Evolutionary conservation across 495 filamentous ascomycete species (phyloP).

Genomic region (Penicillium chermesinum): DNA sequence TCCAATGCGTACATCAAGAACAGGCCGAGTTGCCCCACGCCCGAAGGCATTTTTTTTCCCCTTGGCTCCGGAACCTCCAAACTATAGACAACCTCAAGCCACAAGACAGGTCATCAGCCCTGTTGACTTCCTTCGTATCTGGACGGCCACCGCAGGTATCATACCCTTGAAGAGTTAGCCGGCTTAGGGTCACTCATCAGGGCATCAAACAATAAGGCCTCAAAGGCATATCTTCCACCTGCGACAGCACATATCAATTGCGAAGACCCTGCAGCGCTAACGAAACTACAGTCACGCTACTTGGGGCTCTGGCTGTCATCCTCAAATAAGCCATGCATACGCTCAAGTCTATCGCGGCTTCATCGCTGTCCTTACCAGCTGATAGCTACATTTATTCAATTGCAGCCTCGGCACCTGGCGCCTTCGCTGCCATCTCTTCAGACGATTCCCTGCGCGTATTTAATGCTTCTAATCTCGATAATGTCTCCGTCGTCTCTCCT

Average conservation of each 20-base stretch:
- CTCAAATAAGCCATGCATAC: conserved; percentile 28
- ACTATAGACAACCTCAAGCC: conserved; percentile 5
- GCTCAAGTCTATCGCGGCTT: conserved; percentile 34
- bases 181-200: no score
- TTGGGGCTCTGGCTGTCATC: no score
- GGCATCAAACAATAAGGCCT: no score
- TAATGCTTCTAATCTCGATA: conserved; percentile 35
- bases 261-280: no score
- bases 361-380: conserved; percentile 40
- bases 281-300: no score
- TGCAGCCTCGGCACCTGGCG: conserved; percentile 23
- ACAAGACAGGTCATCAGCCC: neutral
- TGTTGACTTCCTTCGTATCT: no score
- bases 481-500: conserved; percentile 26
- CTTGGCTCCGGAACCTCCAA: conserved; percentile 9
- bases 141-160: neutral
- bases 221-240: no score
- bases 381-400: conserved; percentile 51
- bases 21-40: conserved; percentile 11
- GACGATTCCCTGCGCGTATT: conserved; percentile 51
- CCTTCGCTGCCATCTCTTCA: conserved; percentile 50
- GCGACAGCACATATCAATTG: no score
- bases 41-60: conserved; percentile 12
- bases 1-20: neutral
- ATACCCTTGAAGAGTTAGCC: neutral